Percentiles rank a stretch among this genome's conserved stretches.
Evolutionary conservation across 805 yeast genomes (phyloP).

Genomic region (Candida xyloterini): DNA sequence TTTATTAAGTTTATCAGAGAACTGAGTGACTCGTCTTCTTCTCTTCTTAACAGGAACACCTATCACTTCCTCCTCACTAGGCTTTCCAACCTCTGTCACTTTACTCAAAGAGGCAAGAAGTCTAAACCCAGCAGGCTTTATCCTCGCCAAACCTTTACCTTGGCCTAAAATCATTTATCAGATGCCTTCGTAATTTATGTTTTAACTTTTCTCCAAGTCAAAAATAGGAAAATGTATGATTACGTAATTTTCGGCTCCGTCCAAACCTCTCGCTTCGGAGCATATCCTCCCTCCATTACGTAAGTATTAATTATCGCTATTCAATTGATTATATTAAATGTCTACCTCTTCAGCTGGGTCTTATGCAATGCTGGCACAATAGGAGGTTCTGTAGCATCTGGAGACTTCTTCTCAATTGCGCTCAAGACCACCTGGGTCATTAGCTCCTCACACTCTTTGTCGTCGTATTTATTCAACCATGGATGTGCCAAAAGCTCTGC

Average conservation of each 20-base stretch:
- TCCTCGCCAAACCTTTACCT: not conserved
- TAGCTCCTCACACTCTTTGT: constrained; percentile 29
- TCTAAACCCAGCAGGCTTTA: not conserved
- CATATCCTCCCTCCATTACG: not conserved
- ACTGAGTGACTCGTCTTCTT: constrained; percentile 53
- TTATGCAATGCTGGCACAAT: constrained; percentile 26
- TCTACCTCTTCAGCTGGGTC: constrained; percentile 14
- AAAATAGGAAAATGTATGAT: not conserved
- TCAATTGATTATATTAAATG: not conserved
- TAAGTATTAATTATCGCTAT: not conserved
- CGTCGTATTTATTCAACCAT: constrained; percentile 64
- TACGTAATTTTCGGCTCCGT: too few species aligned
- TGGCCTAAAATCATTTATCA: not conserved
- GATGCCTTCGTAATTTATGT: too few species aligned
- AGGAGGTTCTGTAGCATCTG: constrained; percentile 15
- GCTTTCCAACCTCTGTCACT: not conserved
- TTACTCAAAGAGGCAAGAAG: constrained; percentile 3
- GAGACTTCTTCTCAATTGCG: constrained; percentile 30
- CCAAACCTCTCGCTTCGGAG: too few species aligned
- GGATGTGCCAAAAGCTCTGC: constrained; percentile 72
- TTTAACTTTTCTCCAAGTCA: constrained; percentile 1
- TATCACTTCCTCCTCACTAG: not conserved
- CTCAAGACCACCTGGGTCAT: constrained; percentile 34
- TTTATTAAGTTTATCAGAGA: constrained; percentile 65
- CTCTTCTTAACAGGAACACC: constrained; percentile 20